These are phyloP conservation scores for Sutorius eximius DNA, from an alignment of 1,284 basidiomycete genomes.

Conservation along the genomic window DNA sequence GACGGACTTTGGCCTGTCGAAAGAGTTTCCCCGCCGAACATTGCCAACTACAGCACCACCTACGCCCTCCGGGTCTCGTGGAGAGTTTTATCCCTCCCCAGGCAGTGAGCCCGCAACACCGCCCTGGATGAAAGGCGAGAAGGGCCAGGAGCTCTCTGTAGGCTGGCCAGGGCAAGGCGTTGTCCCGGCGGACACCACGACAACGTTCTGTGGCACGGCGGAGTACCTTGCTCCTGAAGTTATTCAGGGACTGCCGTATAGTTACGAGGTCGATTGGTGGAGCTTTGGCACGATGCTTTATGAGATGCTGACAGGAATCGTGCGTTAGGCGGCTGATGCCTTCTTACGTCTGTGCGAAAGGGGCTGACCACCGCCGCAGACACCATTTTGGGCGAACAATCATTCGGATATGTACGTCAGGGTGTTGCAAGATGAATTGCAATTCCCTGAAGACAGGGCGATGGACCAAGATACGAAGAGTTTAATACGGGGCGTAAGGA, in stretches of 20 bases:
- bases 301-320: conserved; percentile 90
- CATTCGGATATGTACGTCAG: conserved; percentile 94
- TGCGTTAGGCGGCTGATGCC: conserved; percentile 43
- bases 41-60: conserved; percentile 50
- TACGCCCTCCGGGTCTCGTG: conserved; percentile 53
- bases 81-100: conserved; percentile 50
- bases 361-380: conserved; percentile 48
- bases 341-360: conserved; percentile 12
- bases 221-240: conserved; percentile 96
- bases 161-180: conserved; percentile 56
- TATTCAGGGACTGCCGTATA: conserved; percentile 87
- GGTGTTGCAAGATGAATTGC: conserved; percentile 83
- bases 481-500: conserved; percentile 85
- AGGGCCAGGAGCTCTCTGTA: conserved; percentile 44
- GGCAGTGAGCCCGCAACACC: conserved; percentile 52
- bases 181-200: conserved; percentile 63
- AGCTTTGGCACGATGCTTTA: conserved; percentile 96
- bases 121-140: conserved; percentile 71
- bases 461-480: conserved; percentile 95
- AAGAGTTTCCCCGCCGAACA: conserved; percentile 71
- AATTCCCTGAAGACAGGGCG: conserved; percentile 85
- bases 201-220: conserved; percentile 87
- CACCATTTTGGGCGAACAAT: conserved; percentile 92
- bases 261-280: conserved; percentile 98
- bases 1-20: conserved; percentile 93